Base-by-base conservation (phyloP, 345 rosid genomes). In the Geranium rotundifolium region DNA sequence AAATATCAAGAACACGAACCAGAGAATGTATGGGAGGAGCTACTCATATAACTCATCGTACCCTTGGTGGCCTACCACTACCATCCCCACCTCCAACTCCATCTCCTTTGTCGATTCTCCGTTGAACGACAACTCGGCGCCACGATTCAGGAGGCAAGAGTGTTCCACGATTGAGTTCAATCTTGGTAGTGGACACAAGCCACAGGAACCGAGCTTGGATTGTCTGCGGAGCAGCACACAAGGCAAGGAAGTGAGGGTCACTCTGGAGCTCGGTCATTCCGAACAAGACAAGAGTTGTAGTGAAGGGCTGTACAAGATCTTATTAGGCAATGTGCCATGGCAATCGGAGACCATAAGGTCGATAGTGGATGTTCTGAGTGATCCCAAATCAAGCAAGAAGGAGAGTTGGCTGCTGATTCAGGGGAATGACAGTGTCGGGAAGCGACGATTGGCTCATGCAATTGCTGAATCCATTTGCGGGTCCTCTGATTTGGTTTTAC, bases 221-320 rank as follows among this genome's bases (percentile, higher is more conserved):
- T 74, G 75, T 56, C 77, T 88, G 59, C 84, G 80, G 80, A 80
- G 71, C 68, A 69, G 57, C 8, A 65, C 63, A 57, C 82, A 78
- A 63, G 90, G 79, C 17, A 80, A 78, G 67, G 95, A 91, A 54
- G 81, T 77, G 17, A 88, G 81, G 71, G 80, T 86, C 72, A 83
- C 86, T 58, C 96, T 91, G 69, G 86, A 81, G 13, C 88, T 91
- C 57, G 96, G 97, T n/a, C n/a, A n/a, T n/a, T n/a, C n/a, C n/a
- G n/a, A n/a, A n/a, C n/a, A 79, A 67, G 63, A 77, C 69, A 60
- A 62, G 23, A 59, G 50, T n/a, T 16, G 30, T 30, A 30, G 62
- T 54, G 69, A 49, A 15, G 60, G 71, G 34, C 58, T 88, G 56
- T 62, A 63, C 17, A 70, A 76, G 68, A 49, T 74, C 68, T 76